Evolutionary conservation across 805 yeast genomes (phyloP).

Genomic region (Priceomyces fermenticarens): DNA sequence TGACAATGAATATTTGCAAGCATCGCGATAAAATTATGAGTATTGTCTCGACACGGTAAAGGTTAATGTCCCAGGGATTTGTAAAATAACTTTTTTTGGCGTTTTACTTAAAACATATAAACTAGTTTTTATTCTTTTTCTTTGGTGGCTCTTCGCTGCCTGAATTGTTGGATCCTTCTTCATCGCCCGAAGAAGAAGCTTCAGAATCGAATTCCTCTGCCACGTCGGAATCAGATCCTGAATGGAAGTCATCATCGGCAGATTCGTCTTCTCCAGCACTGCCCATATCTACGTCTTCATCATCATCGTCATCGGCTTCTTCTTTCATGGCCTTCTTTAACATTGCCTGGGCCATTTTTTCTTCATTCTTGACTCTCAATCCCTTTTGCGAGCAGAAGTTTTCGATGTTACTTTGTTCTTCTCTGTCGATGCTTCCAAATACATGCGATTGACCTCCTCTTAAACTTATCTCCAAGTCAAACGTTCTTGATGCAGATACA

Average conservation of each 20-base stretch:
- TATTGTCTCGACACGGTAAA: too few species aligned
- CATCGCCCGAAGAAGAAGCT: slow-evolving; percentile 34
- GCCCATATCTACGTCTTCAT: slow-evolving; percentile 45
- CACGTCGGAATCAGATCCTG: slow-evolving; percentile 61
- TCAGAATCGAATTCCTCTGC: slow-evolving; percentile 86
- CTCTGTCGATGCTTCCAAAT: slow-evolving; percentile 86
- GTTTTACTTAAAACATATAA: not conserved
- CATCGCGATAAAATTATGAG: too few species aligned
- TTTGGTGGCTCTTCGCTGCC: slow-evolving; percentile 29
- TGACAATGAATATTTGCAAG: too few species aligned
- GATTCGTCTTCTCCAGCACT: slow-evolving; percentile 83
- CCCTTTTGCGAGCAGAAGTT: slow-evolving; percentile 74
- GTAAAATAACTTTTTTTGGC: too few species aligned
- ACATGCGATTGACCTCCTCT: slow-evolving; percentile 65
- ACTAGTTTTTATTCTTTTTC: slow-evolving; percentile 22
- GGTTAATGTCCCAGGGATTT: too few species aligned
- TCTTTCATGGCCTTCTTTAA: slow-evolving; percentile 72
- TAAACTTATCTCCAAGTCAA: slow-evolving; percentile 80
- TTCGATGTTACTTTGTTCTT: slow-evolving; percentile 81
- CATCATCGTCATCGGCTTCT: slow-evolving; percentile 48
- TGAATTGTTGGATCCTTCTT: slow-evolving; percentile 14
- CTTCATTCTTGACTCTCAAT: slow-evolving; percentile 80
- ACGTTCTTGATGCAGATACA: slow-evolving; percentile 77
- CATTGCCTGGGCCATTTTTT: slow-evolving; percentile 79
- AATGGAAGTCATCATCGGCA: slow-evolving; percentile 82